These are phyloP conservation scores for Angophora floribunda DNA, from an alignment of 345 rosid genomes.

Conservation along the genomic window DNA sequence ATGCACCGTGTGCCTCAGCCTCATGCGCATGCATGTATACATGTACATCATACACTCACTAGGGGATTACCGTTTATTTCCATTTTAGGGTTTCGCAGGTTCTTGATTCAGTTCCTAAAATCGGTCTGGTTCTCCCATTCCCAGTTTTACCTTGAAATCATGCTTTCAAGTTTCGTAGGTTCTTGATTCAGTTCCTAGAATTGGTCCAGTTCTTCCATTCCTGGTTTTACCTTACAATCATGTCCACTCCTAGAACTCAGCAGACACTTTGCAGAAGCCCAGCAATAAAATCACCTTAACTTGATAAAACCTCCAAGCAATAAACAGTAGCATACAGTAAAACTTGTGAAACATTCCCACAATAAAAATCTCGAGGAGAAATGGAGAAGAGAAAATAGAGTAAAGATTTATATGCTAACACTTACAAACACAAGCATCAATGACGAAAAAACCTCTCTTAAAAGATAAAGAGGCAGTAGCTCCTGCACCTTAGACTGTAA, in stretches of 20 bases:
- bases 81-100: neutral
- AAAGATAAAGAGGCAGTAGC: neutral
- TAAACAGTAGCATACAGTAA: neutral
- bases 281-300: neutral
- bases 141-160: neutral
- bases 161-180: too few species aligned
- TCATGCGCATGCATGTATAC: neutral
- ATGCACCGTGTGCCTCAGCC: neutral
- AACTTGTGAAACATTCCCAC: neutral
- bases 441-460: neutral
- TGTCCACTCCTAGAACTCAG: neutral
- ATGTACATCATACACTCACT: neutral
- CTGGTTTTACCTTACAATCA: neutral
- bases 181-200: neutral
- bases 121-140: neutral
- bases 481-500: neutral
- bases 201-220: neutral
- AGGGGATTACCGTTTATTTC: neutral
- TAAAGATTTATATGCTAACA: neutral
- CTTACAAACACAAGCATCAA: neutral
- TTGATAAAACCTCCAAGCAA: neutral
- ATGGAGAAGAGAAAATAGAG: neutral
- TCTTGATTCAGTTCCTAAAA: too few species aligned
- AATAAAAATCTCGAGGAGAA: neutral
- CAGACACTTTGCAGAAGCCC: neutral